Evolutionary conservation across 306 rosid species (phyloP).

Genomic region (Prunus mume): DNA sequence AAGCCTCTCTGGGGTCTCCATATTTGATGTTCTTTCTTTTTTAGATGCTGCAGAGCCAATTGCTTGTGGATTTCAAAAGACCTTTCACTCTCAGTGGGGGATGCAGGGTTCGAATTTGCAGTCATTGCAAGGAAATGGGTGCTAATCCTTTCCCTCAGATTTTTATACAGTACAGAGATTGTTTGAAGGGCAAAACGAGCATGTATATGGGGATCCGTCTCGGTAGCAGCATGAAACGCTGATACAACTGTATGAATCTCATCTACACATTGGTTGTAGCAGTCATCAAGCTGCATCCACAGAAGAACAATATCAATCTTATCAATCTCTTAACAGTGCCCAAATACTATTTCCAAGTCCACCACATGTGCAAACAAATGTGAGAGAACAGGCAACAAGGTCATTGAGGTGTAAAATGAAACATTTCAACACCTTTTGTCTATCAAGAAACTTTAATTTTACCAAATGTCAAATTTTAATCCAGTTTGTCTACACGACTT

Average conservation of each 20-base stretch:
- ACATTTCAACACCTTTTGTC: not conserved
- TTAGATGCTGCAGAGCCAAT: slow-evolving; percentile 80
- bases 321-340: not conserved
- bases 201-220: slow-evolving; percentile 69
- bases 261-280: slow-evolving; percentile 70
- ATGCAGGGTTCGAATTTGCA: slow-evolving; percentile 30
- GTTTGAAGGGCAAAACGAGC: slow-evolving; percentile 69
- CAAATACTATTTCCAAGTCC: not conserved
- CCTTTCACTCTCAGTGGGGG: slow-evolving; percentile 49
- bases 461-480: too few relatives aligned
- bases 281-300: slow-evolving; percentile 63
- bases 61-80: slow-evolving; percentile 70
- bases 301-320: not conserved
- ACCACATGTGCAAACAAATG: not conserved
- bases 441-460: not conserved
- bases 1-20: slow-evolving; percentile 99
- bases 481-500: too few relatives aligned
- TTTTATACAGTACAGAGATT: slow-evolving; percentile 54
- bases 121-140: slow-evolving; percentile 52
- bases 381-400: not conserved
- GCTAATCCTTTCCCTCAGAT: slow-evolving; percentile 77
- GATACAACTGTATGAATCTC: slow-evolving; percentile 80
- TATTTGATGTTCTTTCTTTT: slow-evolving; percentile 69
- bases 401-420: not conserved
- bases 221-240: slow-evolving; percentile 83